Percentiles rank a stretch among this genome's conserved stretches.
These are phyloP conservation scores for Camellia granthamiana DNA, from an alignment of 148 eudicot species.

Conservation along the genomic window DNA sequence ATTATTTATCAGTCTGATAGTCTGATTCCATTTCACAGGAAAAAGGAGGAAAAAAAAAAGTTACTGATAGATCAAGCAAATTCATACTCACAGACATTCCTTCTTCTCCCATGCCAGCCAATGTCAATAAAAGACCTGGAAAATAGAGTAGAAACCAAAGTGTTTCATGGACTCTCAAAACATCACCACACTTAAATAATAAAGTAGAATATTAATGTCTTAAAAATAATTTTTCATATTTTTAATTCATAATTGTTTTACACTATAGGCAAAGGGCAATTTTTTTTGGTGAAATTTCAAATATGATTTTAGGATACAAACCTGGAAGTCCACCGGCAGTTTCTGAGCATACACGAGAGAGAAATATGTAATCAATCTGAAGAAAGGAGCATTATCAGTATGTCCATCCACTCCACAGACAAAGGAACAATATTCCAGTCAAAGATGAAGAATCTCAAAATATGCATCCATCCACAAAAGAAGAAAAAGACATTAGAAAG, in stretches of 20 bases:
- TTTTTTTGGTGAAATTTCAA: not conserved
- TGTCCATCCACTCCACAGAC: not conserved
- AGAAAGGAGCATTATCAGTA: constrained; percentile 20
- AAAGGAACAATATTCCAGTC: not conserved
- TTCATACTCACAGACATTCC: constrained; percentile 74
- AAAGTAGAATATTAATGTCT: not conserved
- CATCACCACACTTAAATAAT: not conserved
- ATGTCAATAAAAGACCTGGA: constrained; percentile 81
- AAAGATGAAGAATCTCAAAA: not conserved
- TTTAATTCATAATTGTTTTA: not conserved
- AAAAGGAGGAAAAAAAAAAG: too few relatives aligned
- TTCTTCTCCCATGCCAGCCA: constrained; percentile 90
- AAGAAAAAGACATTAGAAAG: constrained; percentile 1
- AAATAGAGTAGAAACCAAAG: constrained; percentile 11
- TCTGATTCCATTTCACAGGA: not conserved
- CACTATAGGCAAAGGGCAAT: not conserved
- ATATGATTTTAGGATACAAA: constrained; percentile 23
- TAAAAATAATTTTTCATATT: not conserved
- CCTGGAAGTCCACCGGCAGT: constrained; percentile 99
- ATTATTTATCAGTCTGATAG: not conserved
- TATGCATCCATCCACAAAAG: constrained; percentile 10
- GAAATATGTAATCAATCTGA: constrained; percentile 96
- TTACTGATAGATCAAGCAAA: constrained; percentile 15
- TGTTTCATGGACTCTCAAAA: constrained; percentile 6
- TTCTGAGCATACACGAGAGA: constrained; percentile 93